Conservation (phyloP, 345 rosid species). For the Brassica nigra region DNA sequence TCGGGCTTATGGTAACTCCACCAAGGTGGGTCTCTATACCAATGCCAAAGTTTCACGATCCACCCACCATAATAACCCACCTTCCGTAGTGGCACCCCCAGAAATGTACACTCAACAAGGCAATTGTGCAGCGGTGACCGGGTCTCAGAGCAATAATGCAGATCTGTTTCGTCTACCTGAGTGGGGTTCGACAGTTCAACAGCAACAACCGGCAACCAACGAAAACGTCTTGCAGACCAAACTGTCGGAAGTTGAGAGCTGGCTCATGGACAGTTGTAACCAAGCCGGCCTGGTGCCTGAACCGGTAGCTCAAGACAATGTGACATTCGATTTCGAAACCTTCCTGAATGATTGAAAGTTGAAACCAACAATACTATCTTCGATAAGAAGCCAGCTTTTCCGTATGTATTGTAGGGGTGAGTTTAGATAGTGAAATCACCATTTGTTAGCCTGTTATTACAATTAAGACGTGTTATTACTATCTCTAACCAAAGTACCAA, state of each 20-base stretch:
- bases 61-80: background rate
- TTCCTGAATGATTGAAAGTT: conserved; percentile 33
- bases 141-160: conserved; percentile 21
- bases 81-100: conserved; percentile 9
- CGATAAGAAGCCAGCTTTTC: background rate
- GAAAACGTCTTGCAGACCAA: conserved; percentile 29
- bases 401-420: background rate
- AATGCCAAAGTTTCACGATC: conserved; percentile 26
- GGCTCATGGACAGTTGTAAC: conserved; percentile 38
- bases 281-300: conserved; percentile 17
- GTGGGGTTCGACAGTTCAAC: conserved; percentile 9
- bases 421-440: background rate
- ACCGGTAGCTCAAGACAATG: conserved; percentile 15
- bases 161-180: conserved; percentile 5
- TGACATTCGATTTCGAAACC: conserved; percentile 40
- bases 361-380: background rate
- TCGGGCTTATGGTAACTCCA: conserved; percentile 4
- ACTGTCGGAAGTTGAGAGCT: conserved; percentile 33
- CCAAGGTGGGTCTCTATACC: background rate
- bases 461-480: background rate
- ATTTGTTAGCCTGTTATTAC: background rate
- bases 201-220: conserved; percentile 17
- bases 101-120: conserved; percentile 17
- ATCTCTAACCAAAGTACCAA: no score
- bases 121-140: background rate